Evolutionary conservation across 257 asterid genomes (phyloP).

Genomic region (Forsythia suspensa): DNA sequence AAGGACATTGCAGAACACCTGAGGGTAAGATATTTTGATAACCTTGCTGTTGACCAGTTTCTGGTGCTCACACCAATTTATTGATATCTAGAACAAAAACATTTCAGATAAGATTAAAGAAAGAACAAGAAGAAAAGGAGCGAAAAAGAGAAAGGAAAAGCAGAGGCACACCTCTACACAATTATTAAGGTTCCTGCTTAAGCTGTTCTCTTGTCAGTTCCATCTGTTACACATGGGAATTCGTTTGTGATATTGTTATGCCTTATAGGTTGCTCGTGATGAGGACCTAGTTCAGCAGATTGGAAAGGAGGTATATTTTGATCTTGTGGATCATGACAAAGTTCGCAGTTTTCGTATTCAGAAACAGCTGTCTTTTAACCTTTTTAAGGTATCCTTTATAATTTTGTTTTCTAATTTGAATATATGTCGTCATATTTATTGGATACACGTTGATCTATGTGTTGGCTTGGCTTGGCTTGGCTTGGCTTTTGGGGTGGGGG

Average conservation of each 20-base stretch:
- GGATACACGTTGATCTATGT: background rate
- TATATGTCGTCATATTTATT: conserved; percentile 4
- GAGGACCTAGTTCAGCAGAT: conserved; percentile 69
- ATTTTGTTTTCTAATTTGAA: conserved; percentile 11
- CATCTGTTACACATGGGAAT: conserved; percentile 4
- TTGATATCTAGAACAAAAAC: conserved; percentile 2
- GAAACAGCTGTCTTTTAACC: conserved; percentile 63
- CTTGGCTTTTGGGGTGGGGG: background rate
- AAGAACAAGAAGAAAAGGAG: conserved; percentile 82
- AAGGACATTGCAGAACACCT: conserved; percentile 84
- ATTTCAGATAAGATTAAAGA: conserved; percentile 68
- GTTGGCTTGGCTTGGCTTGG: background rate
- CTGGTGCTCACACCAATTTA: conserved; percentile 18
- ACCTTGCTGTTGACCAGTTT: conserved; percentile 7
- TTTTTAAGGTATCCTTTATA: conserved; percentile 59
- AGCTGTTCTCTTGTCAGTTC: conserved; percentile 13
- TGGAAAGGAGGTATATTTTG: conserved; percentile 81
- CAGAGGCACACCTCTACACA: conserved; percentile 85
- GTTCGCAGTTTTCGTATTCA: conserved; percentile 77
- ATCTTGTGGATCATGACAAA: conserved; percentile 90
- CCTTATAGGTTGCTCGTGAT: conserved; percentile 76
- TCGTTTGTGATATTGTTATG: conserved; percentile 5
- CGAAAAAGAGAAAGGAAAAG: conserved; percentile 75
- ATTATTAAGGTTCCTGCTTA: conserved; percentile 60
- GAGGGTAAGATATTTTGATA: conserved; percentile 47